A percentile compares a stretch with the other conserved stretches of the same genome.
phyloP scores from a whole-genome alignment of 2,329 filamentous ascomycete genomes.

The Colletotrichum chlorophyti region DNA sequence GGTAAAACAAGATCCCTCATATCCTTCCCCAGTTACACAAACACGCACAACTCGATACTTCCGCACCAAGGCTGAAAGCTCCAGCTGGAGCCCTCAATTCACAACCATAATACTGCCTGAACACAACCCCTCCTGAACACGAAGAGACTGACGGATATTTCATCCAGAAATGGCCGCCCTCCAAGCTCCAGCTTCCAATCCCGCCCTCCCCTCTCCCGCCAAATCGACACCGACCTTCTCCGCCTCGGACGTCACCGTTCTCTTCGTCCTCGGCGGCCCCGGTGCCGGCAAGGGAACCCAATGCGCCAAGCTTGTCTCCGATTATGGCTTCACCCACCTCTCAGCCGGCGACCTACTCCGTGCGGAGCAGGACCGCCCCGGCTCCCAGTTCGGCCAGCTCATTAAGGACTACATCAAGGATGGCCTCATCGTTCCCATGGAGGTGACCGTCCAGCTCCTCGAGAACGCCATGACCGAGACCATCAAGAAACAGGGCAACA shows the following conservation, averaged over 20 bases:
- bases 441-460: conserved; percentile 91
- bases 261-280: conserved; percentile 96
- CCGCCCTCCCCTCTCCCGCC: conserved; percentile 53
- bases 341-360: conserved; percentile 93
- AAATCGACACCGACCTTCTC: conserved; percentile 75
- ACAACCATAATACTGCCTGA: no score
- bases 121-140: background rate
- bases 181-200: conserved; percentile 46
- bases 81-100: no score
- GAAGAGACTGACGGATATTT: conserved; percentile 7
- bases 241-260: conserved; percentile 79
- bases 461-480: conserved; percentile 89
- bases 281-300: conserved; percentile 97
- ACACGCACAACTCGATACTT: no score
- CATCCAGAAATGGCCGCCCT: conserved; percentile 47
- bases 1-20: conserved; percentile 45
- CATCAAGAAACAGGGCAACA: conserved; percentile 58
- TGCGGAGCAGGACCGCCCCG: conserved; percentile 87
- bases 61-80: no score
- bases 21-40: background rate
- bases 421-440: conserved; percentile 97
- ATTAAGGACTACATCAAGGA: conserved; percentile 95
- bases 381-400: conserved; percentile 88
- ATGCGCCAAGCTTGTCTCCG: conserved; percentile 83
- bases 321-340: conserved; percentile 92